Base-by-base conservation (phyloP, 169 alveolate species). In the Plasmodium vinckei region DNA sequence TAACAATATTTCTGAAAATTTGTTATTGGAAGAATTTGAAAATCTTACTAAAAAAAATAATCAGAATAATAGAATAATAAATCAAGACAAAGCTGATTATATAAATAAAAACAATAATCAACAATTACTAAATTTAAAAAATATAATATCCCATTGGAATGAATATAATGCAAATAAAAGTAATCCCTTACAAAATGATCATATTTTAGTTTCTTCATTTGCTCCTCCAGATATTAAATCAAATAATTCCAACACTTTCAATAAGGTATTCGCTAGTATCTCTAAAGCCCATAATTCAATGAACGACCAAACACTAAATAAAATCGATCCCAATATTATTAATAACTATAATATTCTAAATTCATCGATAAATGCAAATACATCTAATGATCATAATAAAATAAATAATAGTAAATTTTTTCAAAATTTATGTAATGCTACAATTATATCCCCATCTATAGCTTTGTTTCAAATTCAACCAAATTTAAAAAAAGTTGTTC, bases 381-480 rank as follows among this genome's bases (percentile, higher is more conserved):
- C 7, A 0, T 33, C 42, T 33, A 33, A 33, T 4, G 42, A 33
- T 33, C 42, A 72, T 64, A 63, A 51, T 56, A 72, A 59, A 65
- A 51, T 56, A 2, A 27, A 73, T 25, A 71, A 63, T 42, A 25
- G 87, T 69, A 73, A 73, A 67, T 79, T 88, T 77, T 65, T 93
- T 46, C 94, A 88, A 65, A 87, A 72, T 47, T 73, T 93, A 61
- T 65, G 72, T 54, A 72, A 72, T 39, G 53, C 93, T 39, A 96
- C 95, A 51, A 90, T 93, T 56, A 95, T 97, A 63, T 95, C 98
- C 3, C 97, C 98, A 15, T 94, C 97, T 6, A 94, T 97, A 68
- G 98, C 97, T 3, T 92, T 97, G 57, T 95, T 97, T 79, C 96
- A 94, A 79, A 88, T 95, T 23, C 98, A 95, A 65, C 98, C 98